Evolutionary conservation across 768 basidiomycete species (phyloP).

Genomic region (Boletus tomentosulus): DNA sequence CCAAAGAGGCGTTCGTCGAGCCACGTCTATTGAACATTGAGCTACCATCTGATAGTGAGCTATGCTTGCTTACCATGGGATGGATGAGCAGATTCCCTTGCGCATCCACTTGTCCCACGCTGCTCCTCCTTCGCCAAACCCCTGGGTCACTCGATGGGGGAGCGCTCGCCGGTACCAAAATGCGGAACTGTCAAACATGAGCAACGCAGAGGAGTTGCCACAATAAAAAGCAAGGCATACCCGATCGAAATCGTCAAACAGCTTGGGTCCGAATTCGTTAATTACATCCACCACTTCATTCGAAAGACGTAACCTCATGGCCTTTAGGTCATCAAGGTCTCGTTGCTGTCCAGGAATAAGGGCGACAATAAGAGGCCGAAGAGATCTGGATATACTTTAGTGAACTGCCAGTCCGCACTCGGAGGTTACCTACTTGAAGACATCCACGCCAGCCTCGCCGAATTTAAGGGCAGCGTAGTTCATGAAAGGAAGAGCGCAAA

Average conservation of each 20-base stretch:
- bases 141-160: conserved; percentile 77
- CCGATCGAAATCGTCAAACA: conserved; percentile 86
- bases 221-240: conserved; percentile 36
- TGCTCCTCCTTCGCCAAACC: conserved; percentile 75
- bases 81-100: conserved; percentile 83
- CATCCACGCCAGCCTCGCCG: conserved; percentile 96
- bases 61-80: conserved; percentile 62
- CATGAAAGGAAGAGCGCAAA: conserved; percentile 76
- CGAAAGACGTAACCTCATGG: conserved; percentile 67
- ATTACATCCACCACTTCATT: conserved; percentile 82
- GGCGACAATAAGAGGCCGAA: conserved; percentile 84
- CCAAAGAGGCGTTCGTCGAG: conserved; percentile 92
- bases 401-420: not conserved
- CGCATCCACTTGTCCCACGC: conserved; percentile 78
- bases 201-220: not conserved
- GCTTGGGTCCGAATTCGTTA: conserved; percentile 82
- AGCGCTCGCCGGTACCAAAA: conserved; percentile 74
- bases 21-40: conserved; percentile 55
- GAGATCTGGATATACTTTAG: conserved; percentile 53
- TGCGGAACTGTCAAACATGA: conserved; percentile 54
- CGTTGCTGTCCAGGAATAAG: conserved; percentile 85
- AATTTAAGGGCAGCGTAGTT: conserved; percentile 94
- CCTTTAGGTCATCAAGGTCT: conserved; percentile 70
- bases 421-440: conserved; percentile 74
- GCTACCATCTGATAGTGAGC: not conserved